Evolutionary conservation across 495 filamentous ascomycete genomes (phyloP), one percentile per base, ranked within the genome.

Genomic region (Neurospora sp.): DNA sequence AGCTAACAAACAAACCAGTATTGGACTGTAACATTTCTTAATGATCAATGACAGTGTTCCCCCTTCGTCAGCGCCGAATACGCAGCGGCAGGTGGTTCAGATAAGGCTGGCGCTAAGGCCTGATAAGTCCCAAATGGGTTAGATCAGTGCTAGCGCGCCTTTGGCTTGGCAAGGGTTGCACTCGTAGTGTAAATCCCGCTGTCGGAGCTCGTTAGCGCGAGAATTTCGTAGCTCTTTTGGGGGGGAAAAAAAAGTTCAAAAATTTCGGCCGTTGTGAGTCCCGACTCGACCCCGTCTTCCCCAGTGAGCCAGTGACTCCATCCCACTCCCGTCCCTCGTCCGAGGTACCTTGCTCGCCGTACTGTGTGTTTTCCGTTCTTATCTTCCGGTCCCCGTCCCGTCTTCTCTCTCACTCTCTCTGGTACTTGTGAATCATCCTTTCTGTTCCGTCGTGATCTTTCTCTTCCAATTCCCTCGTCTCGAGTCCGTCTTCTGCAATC

Each of bases 181-280:
- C 69, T 41, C 72, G n/a, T 61, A 31, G 27, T 31, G 27, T 31
- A 65, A 65, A 72, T 61, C 70, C 76, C 74, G 76, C 73, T 74
- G 68, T 76, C 75, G 74, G 76, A 73, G 73, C 40, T 69, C 45
- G 40, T 73, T 41, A 65, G 70, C 39, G 45, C 37, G 44, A 42
- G 69, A 71, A 70, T 27, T 70, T 41, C 40, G 59, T 45, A 74
- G 69, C 74, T 75, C 31, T 35, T 35, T 70, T n/a, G n/a, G 5
- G 14, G 27, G 27, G 14, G 7, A 17, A 65, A 65, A 61, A 65
- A 65, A 35, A 27, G 35, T 65, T 7, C 16, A 35, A 41, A 73
- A 70, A 53, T 41, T 65, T 70, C 59, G 69, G 73, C 40, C 53
- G 53, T 65, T 17, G 22, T 17, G 22, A 61, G 53, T 65, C 27